These are phyloP conservation scores for Hymenotorrendiella dingleyae DNA, from an alignment of 2,329 filamentous ascomycete genomes.

Conservation along the genomic window DNA sequence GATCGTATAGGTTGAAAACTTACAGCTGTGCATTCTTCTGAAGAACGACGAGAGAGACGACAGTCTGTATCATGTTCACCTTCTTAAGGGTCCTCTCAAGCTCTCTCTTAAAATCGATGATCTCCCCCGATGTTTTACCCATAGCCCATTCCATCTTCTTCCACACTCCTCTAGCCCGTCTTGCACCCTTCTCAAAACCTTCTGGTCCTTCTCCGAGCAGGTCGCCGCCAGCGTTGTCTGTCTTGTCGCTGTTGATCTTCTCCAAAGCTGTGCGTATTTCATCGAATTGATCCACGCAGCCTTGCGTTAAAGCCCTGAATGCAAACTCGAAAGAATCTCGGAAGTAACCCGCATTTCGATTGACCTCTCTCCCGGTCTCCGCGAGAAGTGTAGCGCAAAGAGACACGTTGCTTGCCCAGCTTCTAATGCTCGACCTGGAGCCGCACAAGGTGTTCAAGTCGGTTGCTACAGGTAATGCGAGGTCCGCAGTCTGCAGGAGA, in stretches of 20 bases:
- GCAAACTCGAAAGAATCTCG: background rate
- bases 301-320: background rate
- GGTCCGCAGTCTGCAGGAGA: too few relatives aligned
- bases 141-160: background rate
- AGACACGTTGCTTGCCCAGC: background rate
- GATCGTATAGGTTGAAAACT: background rate
- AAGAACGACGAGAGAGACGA: slow-evolving; percentile 11
- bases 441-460: too few relatives aligned
- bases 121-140: background rate
- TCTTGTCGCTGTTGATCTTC: background rate
- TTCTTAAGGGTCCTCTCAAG: background rate
- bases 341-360: background rate
- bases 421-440: background rate
- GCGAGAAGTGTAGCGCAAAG: background rate
- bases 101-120: background rate
- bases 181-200: background rate
- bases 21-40: slow-evolving; percentile 14
- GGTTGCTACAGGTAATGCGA: too few relatives aligned
- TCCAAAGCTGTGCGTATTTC: background rate
- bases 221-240: background rate
- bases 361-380: background rate
- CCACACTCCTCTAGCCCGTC: background rate
- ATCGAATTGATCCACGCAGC: background rate
- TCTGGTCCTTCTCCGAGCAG: background rate
- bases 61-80: background rate